Evolutionary conservation across 257 asterid species (phyloP).

Genomic region (Mitragyna speciosa): DNA sequence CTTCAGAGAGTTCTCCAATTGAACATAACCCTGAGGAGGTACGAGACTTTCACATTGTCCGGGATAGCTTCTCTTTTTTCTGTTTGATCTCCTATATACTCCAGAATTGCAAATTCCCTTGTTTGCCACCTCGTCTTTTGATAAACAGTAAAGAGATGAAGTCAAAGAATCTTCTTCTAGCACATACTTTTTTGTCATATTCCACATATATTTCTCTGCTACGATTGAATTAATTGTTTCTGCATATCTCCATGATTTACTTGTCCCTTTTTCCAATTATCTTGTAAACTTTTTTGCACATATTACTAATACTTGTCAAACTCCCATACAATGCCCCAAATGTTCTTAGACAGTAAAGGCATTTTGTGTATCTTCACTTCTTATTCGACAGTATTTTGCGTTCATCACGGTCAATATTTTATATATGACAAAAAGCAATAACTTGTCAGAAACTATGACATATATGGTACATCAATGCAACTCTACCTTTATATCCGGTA

Average conservation of each 20-base stretch:
- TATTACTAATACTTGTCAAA: background rate
- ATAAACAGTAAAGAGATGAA: background rate
- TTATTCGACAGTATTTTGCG: background rate
- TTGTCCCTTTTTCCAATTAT: background rate
- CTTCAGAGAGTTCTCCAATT: conserved; percentile 30
- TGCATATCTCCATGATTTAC: background rate
- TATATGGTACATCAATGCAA: background rate
- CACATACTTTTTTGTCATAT: background rate
- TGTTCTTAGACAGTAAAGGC: background rate
- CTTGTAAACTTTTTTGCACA: background rate
- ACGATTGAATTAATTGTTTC: background rate
- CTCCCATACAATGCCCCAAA: background rate
- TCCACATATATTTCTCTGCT: too few species aligned
- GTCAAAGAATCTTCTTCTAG: background rate
- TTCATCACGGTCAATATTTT: background rate
- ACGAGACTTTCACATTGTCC: conserved; percentile 5
- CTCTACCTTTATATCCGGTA: background rate
- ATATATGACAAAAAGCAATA: background rate
- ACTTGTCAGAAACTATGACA: background rate
- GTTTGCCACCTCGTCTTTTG: background rate
- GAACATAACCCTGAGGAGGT: conserved; percentile 58
- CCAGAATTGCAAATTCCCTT: background rate
- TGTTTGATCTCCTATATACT: background rate
- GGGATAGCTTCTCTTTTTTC: background rate
- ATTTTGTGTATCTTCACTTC: background rate